Base-by-base conservation (phyloP, 2,329 filamentous ascomycete species). In the Aspergillus cejpii region DNA sequence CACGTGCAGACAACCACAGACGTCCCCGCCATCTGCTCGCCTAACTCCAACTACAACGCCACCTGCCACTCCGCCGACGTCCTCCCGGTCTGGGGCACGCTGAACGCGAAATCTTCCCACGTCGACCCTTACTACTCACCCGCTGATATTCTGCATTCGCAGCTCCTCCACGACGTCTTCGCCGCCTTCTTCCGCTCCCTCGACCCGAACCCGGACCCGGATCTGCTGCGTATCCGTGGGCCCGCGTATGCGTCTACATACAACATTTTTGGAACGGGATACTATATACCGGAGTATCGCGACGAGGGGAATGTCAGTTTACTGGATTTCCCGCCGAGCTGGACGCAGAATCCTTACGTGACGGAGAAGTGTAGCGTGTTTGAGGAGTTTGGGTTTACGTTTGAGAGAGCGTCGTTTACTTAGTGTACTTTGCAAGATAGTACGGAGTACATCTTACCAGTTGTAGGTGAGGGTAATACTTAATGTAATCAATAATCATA, bases 11-110 rank as follows among this genome's bases (percentile, higher is more conserved):
- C 45, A 2, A 51, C 33, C 19, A 37, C 38, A 7, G 19, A 24
- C 12, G 43, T 51, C 3, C 55, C 57, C 1, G 47, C 41, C 6
- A 45, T 58, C 23, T 62, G 59, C 43, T 51, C 47, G 11, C 58
- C 58, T 5, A 60, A 60, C 46, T 19, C 17, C 2, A 26, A 37
- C 36, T 57, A 54, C 47, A 62, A 61, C 33, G 58, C 58, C 2
- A 56, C 55, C 8, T 62, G 59, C 41, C 59, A 62, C 36, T 27
- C 58, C 3, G 47, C 54, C 3, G 59, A 62, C 20, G 49, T 57
- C 5, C 49, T 62, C 3, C 58, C 50, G 4, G 52, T 54, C 31
- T 62, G 59, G 59, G 58, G 59, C 3, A 61, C 50, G 1, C 41
- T 61, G 6, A 59, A 60, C 37, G 44, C 39, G 42, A 60, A 60